A percentile compares a stretch with the other conserved stretches of the same genome.
phyloP scores from a whole-genome alignment of 345 rosid species.

The Brassica juncea region DNA sequence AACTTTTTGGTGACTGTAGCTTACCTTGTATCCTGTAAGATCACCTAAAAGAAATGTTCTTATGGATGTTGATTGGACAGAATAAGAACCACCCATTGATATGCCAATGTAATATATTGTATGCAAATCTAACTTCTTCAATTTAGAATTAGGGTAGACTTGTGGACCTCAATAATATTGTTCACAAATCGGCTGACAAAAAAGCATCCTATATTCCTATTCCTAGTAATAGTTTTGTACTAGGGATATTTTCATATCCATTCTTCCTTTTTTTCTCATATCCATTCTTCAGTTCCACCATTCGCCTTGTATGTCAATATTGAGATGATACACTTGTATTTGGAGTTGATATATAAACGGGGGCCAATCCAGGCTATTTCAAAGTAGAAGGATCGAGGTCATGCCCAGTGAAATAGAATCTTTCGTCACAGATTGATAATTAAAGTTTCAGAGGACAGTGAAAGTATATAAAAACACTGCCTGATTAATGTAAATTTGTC shows the following conservation, averaged over 20 bases:
- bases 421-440: not conserved
- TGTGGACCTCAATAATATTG: not conserved
- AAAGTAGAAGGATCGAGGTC: not conserved
- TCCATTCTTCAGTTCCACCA: not conserved
- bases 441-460: not conserved
- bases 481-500: not conserved
- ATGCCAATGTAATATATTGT: not conserved
- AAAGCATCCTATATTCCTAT: not conserved
- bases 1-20: slow-evolving; percentile 60
- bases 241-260: not conserved
- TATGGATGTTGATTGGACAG: not conserved
- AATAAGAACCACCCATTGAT: not conserved
- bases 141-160: not conserved
- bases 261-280: not conserved
- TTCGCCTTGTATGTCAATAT: not conserved
- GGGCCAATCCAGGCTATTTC: not conserved
- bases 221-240: not conserved
- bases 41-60: not conserved
- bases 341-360: not conserved
- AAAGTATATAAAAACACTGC: not conserved
- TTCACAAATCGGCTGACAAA: not conserved
- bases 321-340: not conserved
- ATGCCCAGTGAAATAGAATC: not conserved
- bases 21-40: not conserved
- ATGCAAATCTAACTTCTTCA: not conserved